A percentile compares a stretch with the other conserved stretches of the same genome.
These are phyloP conservation scores for Dendrobium chrysotoxum DNA, from an alignment of 106 monocot species.

Conservation along the genomic window DNA sequence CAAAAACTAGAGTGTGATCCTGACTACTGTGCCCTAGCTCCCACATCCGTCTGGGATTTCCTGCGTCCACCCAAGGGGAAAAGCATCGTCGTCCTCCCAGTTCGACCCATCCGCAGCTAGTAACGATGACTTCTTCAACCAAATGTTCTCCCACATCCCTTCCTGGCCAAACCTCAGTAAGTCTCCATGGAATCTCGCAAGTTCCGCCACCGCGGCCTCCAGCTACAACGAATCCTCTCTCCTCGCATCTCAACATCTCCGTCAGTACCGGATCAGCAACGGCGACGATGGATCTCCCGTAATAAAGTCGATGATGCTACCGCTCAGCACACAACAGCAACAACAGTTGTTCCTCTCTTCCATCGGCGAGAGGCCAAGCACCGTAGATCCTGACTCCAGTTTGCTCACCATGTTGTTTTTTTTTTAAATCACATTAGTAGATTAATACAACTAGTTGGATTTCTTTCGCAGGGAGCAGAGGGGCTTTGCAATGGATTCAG, in stretches of 20 bases:
- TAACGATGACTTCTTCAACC: constrained; percentile 69
- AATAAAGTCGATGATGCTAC: constrained; percentile 25
- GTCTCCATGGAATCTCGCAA: constrained; percentile 36
- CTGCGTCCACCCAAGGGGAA: no score
- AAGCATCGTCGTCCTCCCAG: constrained; percentile 7
- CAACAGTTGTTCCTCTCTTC: constrained; percentile 39
- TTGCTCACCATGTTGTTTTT: constrained; percentile 32
- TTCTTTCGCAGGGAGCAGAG: constrained; percentile 20
- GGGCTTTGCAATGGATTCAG: constrained; percentile 23
- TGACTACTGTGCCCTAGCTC: no score
- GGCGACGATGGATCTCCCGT: constrained; percentile 12
- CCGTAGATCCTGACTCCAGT: constrained; percentile 10
- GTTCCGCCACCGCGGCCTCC: constrained; percentile 7
- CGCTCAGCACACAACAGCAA: constrained; percentile 32
- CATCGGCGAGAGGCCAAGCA: constrained; percentile 10
- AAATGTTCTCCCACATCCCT: constrained; percentile 69
- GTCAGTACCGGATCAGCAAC: constrained; percentile 79
- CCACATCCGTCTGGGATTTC: no score
- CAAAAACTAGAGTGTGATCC: no score
- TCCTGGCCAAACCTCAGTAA: constrained; percentile 52
- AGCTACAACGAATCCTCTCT: constrained; percentile 62
- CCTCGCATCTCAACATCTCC: constrained; percentile 61
- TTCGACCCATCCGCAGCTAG: constrained; percentile 11
- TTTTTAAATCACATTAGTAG: not conserved
- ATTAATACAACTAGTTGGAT: not conserved